These are phyloP conservation scores for Fulvia fulva DNA, from an alignment of 2,329 filamentous ascomycete species.

Conservation along the genomic window DNA sequence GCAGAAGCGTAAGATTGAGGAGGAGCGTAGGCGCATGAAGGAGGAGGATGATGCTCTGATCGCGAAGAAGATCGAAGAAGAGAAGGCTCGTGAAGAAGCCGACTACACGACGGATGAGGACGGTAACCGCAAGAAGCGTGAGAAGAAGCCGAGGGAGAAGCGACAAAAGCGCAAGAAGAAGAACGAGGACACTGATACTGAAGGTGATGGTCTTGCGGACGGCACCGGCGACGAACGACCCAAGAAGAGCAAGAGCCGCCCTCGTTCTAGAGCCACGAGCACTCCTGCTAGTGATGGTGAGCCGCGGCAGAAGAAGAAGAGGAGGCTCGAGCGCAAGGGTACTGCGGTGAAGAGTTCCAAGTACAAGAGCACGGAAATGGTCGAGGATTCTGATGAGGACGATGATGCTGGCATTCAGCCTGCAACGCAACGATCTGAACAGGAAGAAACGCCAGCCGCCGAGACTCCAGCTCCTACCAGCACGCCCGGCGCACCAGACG, in stretches of 20 bases:
- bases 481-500: constrained; percentile 17
- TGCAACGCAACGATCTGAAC: constrained; percentile 27
- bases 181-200: constrained; percentile 43
- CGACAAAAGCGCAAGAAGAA: constrained; percentile 59
- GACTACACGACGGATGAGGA: constrained; percentile 79
- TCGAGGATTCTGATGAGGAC: constrained; percentile 70
- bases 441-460: constrained; percentile 24
- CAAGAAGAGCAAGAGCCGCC: constrained; percentile 33
- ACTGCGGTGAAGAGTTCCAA: constrained; percentile 50
- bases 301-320: constrained; percentile 57
- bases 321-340: constrained; percentile 55
- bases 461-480: constrained; percentile 22
- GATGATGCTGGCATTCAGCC: constrained; percentile 21
- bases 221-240: constrained; percentile 49
- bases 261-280: constrained; percentile 29
- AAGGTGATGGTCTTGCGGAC: constrained; percentile 39
- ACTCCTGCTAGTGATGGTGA: constrained; percentile 42
- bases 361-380: constrained; percentile 81
- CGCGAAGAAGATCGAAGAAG: constrained; percentile 66
- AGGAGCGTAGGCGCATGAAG: constrained; percentile 76
- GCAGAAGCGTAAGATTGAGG: constrained; percentile 74
- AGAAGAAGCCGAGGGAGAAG: constrained; percentile 56
- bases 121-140: constrained; percentile 74
- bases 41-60: constrained; percentile 70
- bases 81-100: constrained; percentile 59